Percentiles rank a stretch among this genome's conserved stretches.
Conservation (phyloP, 306 rosid species). For the Chamaecrista fasciculata region DNA sequence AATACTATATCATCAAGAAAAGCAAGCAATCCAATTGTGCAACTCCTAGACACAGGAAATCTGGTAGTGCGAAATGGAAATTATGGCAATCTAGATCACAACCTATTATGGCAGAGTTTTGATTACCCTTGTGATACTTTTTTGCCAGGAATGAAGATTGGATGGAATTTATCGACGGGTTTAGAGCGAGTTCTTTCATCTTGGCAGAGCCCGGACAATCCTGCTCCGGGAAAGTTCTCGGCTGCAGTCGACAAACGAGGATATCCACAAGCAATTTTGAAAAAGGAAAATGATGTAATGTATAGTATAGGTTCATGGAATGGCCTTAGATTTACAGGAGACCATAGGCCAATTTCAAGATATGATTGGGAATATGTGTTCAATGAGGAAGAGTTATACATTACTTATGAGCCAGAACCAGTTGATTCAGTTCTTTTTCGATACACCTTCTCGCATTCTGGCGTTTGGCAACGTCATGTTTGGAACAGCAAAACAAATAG, state of each 20-base stretch:
- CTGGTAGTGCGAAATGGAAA: slow-evolving; percentile 17
- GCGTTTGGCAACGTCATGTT: too few species aligned
- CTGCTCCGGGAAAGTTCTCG: background rate
- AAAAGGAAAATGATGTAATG: background rate
- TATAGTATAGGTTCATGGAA: slow-evolving; percentile 9
- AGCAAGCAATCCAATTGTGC: background rate
- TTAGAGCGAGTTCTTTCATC: background rate
- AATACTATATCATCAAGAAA: slow-evolving; percentile 26
- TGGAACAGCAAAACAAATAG: too few species aligned
- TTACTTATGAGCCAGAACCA: background rate
- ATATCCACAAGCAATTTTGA: background rate
- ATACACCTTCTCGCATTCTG: too few species aligned
- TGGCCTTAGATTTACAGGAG: background rate
- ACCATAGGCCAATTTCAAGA: background rate
- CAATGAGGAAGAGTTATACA: background rate
- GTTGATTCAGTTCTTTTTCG: too few species aligned
- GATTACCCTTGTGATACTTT: too few species aligned
- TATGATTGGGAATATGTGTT: background rate
- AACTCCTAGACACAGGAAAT: slow-evolving; percentile 33
- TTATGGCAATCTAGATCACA: background rate
- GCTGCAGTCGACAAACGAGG: background rate
- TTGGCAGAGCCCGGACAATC: slow-evolving; percentile 13
- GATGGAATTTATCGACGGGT: slow-evolving; percentile 14
- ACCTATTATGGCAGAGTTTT: too few species aligned
- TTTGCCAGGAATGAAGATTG: slow-evolving; percentile 32